phyloP scores from a whole-genome alignment of 2,329 filamentous ascomycete genomes.

The Cladophialophora psammophila region DNA sequence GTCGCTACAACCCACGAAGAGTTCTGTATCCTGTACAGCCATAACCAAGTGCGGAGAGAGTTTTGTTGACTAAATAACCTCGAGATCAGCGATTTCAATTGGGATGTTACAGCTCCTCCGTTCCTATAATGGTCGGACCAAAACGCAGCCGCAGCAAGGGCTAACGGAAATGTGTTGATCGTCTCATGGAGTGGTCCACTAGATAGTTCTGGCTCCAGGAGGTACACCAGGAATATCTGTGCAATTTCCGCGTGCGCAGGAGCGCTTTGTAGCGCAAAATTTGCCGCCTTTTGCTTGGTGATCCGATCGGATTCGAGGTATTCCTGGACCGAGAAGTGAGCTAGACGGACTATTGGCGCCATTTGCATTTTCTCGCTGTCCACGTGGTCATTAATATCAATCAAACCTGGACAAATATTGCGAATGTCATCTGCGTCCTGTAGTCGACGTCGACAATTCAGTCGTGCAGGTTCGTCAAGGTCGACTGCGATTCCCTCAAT shows the following conservation, averaged over 20 bases:
- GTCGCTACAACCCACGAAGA: too few species aligned
- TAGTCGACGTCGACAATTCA: slow-evolving; percentile 24
- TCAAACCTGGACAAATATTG: slow-evolving; percentile 42
- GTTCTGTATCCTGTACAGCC: too few species aligned
- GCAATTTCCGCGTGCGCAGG: slow-evolving; percentile 11
- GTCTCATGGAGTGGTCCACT: neutral
- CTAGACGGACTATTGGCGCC: slow-evolving; percentile 39
- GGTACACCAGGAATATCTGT: neutral
- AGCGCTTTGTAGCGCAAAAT: slow-evolving; percentile 44
- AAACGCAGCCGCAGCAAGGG: neutral
- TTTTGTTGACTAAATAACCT: too few species aligned
- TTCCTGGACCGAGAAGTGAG: slow-evolving; percentile 47
- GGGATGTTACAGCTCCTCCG: too few species aligned
- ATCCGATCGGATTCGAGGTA: slow-evolving; percentile 44
- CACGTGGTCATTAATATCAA: slow-evolving; percentile 27
- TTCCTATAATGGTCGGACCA: neutral
- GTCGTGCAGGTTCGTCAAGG: neutral
- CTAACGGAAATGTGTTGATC: neutral
- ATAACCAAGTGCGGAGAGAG: too few species aligned
- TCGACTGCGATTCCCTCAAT: neutral
- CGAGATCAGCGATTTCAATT: too few species aligned
- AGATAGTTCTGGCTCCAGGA: neutral
- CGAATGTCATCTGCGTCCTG: slow-evolving; percentile 32
- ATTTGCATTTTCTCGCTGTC: neutral
- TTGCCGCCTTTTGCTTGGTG: slow-evolving; percentile 7